Evolutionary conservation across 306 rosid species (phyloP), one percentile per base, ranked within the genome.

Genomic region (Heteromeles arbutifolia): DNA sequence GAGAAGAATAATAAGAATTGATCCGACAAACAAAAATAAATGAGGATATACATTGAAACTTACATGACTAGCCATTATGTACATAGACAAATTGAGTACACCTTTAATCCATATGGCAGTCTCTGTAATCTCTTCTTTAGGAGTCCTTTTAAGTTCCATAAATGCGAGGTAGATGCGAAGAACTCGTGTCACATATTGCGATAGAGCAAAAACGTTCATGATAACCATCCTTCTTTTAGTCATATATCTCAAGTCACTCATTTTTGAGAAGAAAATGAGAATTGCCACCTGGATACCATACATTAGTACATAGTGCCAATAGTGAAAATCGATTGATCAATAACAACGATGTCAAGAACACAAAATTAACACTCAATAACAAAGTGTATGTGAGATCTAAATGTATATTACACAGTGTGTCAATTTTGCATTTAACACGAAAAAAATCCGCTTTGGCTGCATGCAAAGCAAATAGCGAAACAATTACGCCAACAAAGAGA

Each of bases 11-110:
- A 10, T 3, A 41, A 41, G 13, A 41, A 9, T 41, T 2, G 44
- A 41, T 41, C 9, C 12, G 11, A 8, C 45, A 11, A 41, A 41
- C 45, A 63, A 29, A 28, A 63, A 63, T 32, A 32, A 32, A 32
- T 32, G 0, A 63, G 31, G 9, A 15, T 13, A 26, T 28, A 7
- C 1, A 6, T 18, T 50, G 6, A 19, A 18, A 70, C 65, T 71
- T 69, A 74, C 80, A 74, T 74, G 76, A 37, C 83, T 74, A 11
- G 72, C 48, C 21, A 80, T 76, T 26, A 80, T 62, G 74, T 80
- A 80, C 52, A 80, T 39, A 67, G 25, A 80, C 31, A 80, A 64
- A 59, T 80, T 80, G 59, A 80, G 69, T 10, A 53, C 72, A 62
- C 63, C 67, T 48, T 61, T 73, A 1, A 71, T 7, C 65, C 64